phyloP scores from a whole-genome alignment of 345 rosid species.

The Cardamine chenopodiifolia region DNA sequence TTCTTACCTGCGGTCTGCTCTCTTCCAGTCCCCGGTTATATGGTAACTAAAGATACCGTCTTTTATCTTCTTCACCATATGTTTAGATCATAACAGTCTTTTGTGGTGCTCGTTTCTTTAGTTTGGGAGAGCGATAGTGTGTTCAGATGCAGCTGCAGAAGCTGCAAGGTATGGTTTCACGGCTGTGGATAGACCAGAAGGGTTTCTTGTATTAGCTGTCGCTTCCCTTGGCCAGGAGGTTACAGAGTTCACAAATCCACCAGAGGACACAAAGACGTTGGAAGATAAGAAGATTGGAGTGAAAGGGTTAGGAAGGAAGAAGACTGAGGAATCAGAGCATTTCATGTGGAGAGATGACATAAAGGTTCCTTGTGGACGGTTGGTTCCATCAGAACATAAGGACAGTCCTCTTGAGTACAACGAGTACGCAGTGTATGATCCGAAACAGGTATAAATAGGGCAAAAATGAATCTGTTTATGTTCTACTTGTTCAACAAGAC shows the following conservation, averaged over 20 bases:
- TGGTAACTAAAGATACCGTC: conserved; percentile 45
- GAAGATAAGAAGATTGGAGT: conserved; percentile 71
- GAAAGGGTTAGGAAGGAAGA: conserved; percentile 76
- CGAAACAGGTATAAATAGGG: conserved; percentile 58
- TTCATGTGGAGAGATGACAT: conserved; percentile 64
- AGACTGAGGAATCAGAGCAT: conserved; percentile 70
- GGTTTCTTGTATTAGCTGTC: conserved; percentile 69
- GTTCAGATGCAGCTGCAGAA: conserved; percentile 83
- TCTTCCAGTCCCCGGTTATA: conserved; percentile 76
- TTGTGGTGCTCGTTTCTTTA: background rate
- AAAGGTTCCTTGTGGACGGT: conserved; percentile 71
- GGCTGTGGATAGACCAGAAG: conserved; percentile 71
- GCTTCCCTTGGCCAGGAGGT: conserved; percentile 63
- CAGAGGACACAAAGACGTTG: conserved; percentile 59
- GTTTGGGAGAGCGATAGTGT: conserved; percentile 86
- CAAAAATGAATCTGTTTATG: background rate
- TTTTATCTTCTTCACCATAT: background rate
- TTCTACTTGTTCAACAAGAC: too few relatives aligned
- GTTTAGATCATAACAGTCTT: background rate
- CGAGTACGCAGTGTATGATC: conserved; percentile 81
- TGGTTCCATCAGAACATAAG: conserved; percentile 61
- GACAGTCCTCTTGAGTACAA: conserved; percentile 75
- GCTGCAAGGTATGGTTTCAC: conserved; percentile 82
- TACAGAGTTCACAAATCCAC: conserved; percentile 50
- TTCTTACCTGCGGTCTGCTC: conserved; percentile 72